A percentile compares a stretch with the other conserved stretches of the same genome.
Conservation (phyloP, 2,329 filamentous ascomycete species). For the Penicillium verrucosum region DNA sequence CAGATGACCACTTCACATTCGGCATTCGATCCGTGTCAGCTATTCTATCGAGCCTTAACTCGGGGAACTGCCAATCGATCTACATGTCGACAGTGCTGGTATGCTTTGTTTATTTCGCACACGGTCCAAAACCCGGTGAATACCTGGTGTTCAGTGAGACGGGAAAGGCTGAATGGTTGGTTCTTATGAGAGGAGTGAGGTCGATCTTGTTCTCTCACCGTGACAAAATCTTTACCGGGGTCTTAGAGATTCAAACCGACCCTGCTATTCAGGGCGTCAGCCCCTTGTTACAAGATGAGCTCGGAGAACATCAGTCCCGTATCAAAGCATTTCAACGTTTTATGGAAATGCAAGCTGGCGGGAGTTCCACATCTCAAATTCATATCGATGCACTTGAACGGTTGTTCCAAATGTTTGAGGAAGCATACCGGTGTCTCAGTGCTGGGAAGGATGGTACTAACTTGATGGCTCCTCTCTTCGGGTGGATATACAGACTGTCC, state of each 20-base stretch:
- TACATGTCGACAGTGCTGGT: constrained; percentile 34
- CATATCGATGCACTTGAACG: constrained; percentile 13
- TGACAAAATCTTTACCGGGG: constrained; percentile 25
- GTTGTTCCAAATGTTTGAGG: constrained; percentile 15
- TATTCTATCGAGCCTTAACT: constrained; percentile 25
- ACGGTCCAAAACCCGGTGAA: constrained; percentile 29
- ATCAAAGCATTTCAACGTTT: constrained; percentile 13
- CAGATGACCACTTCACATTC: constrained; percentile 36
- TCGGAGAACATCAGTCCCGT: constrained; percentile 14
- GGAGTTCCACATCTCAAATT: background rate
- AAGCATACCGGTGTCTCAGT: constrained; percentile 17
- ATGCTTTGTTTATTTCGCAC: constrained; percentile 35
- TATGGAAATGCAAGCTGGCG: constrained; percentile 6
- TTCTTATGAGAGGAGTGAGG: constrained; percentile 32
- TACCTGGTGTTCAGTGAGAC: constrained; percentile 33
- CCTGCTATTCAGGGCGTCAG: constrained; percentile 1
- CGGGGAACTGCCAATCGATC: constrained; percentile 31
- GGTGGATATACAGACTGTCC: constrained; percentile 32
- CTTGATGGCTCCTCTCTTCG: constrained; percentile 28
- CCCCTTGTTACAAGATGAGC: constrained; percentile 14
- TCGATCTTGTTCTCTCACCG: constrained; percentile 21
- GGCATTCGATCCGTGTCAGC: constrained; percentile 33
- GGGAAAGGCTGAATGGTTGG: constrained; percentile 32
- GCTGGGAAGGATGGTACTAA: constrained; percentile 7
- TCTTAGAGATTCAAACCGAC: constrained; percentile 15